A percentile compares a stretch with the other conserved stretches of the same genome.
phyloP scores from a whole-genome alignment of 768 basidiomycete species.

The Amanita brunnescens region DNA sequence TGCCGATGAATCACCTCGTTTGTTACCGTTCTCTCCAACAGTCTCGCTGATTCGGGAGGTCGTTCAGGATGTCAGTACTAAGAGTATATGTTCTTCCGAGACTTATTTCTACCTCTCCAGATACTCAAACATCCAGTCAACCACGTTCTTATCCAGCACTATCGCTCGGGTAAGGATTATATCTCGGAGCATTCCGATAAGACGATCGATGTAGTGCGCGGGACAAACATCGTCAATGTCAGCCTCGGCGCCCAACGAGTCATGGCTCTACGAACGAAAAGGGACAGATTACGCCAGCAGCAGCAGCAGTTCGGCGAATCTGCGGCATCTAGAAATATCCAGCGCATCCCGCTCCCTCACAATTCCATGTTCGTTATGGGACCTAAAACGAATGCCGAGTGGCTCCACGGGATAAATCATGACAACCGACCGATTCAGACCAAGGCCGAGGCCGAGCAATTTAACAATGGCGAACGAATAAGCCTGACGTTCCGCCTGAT shows the following conservation, averaged over 20 bases:
- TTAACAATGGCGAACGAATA: slow-evolving; percentile 56
- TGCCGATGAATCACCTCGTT: slow-evolving; percentile 65
- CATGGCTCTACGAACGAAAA: slow-evolving; percentile 69
- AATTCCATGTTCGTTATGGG: slow-evolving; percentile 83
- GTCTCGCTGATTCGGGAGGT: slow-evolving; percentile 55
- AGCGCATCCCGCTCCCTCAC: slow-evolving; percentile 67
- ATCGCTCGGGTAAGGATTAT: slow-evolving; percentile 71
- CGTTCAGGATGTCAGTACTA: slow-evolving; percentile 39
- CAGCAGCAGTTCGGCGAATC: slow-evolving; percentile 13
- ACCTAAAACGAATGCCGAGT: slow-evolving; percentile 58
- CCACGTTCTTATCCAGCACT: slow-evolving; percentile 77
- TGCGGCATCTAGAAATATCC: slow-evolving; percentile 20
- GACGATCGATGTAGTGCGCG: slow-evolving; percentile 70
- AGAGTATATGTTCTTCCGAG: background rate
- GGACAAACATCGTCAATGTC: slow-evolving; percentile 72
- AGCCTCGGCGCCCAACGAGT: slow-evolving; percentile 69
- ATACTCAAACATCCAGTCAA: slow-evolving; percentile 57
- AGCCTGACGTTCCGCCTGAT: slow-evolving; percentile 76
- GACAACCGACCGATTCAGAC: slow-evolving; percentile 54
- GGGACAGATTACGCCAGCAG: slow-evolving; percentile 25
- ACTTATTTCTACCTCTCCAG: slow-evolving; percentile 11
- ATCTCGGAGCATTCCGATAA: slow-evolving; percentile 87
- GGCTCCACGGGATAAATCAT: slow-evolving; percentile 70
- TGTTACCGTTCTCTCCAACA: slow-evolving; percentile 59
- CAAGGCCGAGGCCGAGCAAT: slow-evolving; percentile 49